These are phyloP conservation scores for Termitomyces sp. DNA, from an alignment of 768 basidiomycete genomes.

Conservation along the genomic window DNA sequence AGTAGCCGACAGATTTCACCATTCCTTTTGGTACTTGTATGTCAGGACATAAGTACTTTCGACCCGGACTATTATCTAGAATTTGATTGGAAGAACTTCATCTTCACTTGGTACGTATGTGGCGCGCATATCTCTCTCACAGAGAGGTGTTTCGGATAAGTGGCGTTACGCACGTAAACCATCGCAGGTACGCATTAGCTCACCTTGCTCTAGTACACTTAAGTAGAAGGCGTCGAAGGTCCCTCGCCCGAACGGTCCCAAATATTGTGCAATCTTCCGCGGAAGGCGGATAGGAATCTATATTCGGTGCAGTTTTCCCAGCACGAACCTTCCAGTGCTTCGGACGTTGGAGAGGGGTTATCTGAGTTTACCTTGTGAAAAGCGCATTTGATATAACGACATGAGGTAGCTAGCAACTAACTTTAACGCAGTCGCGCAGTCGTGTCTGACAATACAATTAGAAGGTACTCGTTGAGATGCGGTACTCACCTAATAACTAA, in stretches of 20 bases:
- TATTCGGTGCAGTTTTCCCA: conserved; percentile 33
- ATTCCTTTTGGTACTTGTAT: conserved; percentile 10
- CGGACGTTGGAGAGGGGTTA: conserved; percentile 33
- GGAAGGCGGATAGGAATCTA: conserved; percentile 39
- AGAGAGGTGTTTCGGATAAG: conserved; percentile 33
- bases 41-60: too few relatives aligned
- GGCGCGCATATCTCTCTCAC: conserved; percentile 26
- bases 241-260: conserved; percentile 27
- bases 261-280: conserved; percentile 42
- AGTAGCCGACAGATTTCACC: conserved; percentile 22
- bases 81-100: conserved; percentile 26
- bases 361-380: conserved; percentile 20
- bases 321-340: conserved; percentile 36
- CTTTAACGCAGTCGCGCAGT: background rate
- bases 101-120: conserved; percentile 20
- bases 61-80: conserved; percentile 18
- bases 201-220: conserved; percentile 22
- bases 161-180: conserved; percentile 41
- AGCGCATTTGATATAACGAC: conserved; percentile 1
- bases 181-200: conserved; percentile 26
- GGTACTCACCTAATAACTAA: background rate
- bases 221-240: conserved; percentile 25
- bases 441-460: background rate
- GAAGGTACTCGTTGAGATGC: background rate
- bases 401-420: too few relatives aligned